Conservation (phyloP, 2,329 filamentous ascomycete genomes). For the Fusarium neocosmosporiellum region DNA sequence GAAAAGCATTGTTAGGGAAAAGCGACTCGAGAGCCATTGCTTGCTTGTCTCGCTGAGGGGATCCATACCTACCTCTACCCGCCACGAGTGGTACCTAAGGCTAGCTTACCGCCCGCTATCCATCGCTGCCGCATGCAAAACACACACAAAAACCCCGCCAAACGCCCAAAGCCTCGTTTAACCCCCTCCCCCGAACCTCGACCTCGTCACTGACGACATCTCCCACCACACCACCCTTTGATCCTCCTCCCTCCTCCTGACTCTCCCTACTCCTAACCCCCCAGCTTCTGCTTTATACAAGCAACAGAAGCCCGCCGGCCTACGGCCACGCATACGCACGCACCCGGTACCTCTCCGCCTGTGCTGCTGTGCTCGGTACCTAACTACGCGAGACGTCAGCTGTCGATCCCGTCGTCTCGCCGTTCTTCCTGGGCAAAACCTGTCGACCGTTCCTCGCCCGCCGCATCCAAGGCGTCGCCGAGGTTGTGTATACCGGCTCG, state of each 20-base stretch:
- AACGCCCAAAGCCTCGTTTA: conserved; percentile 33
- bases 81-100: not conserved
- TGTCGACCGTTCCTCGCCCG: conserved; percentile 24
- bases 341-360: conserved; percentile 12
- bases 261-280: conserved; percentile 25
- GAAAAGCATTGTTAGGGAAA: not conserved
- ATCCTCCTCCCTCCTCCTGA: conserved; percentile 24
- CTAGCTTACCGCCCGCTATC: conserved; percentile 32
- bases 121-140: conserved; percentile 36
- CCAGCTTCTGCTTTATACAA: conserved; percentile 35
- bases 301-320: conserved; percentile 21
- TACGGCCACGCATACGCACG: conserved; percentile 10
- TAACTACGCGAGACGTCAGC: conserved; percentile 28
- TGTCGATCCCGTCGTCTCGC: conserved; percentile 10
- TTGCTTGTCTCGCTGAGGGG: not conserved
- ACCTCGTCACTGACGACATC: conserved; percentile 53
- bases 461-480: conserved; percentile 21
- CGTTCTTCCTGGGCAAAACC: not conserved
- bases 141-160: conserved; percentile 46
- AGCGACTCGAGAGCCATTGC: not conserved
- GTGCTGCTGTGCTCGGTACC: conserved; percentile 23
- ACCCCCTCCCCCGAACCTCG: conserved; percentile 36
- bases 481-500: conserved; percentile 27
- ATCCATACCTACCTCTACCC: not conserved
- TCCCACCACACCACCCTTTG: conserved; percentile 44